These are phyloP conservation scores for Syzygium jambos DNA, from an alignment of 345 rosid species.

Conservation along the genomic window DNA sequence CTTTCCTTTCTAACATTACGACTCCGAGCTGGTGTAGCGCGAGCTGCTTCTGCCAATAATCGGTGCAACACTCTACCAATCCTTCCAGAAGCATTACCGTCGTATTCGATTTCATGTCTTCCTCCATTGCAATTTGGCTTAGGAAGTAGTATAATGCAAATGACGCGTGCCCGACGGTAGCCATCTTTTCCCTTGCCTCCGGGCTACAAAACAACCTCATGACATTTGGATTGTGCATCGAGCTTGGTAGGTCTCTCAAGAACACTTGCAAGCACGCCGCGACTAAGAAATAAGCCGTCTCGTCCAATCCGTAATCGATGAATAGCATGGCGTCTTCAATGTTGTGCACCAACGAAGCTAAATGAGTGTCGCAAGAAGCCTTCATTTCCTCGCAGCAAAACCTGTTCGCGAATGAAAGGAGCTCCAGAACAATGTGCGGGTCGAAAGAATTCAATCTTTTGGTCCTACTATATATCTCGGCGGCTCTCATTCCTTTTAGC, in stretches of 20 bases:
- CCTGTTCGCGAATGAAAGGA: constrained; percentile 66
- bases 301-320: constrained; percentile 78
- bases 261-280: constrained; percentile 89
- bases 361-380: constrained; percentile 60
- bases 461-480: constrained; percentile 63
- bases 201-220: constrained; percentile 54
- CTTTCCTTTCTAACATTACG: constrained; percentile 85
- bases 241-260: constrained; percentile 65
- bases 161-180: constrained; percentile 65
- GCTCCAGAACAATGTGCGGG: constrained; percentile 51
- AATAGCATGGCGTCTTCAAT: constrained; percentile 56
- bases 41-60: constrained; percentile 78
- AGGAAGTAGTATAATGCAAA: constrained; percentile 66
- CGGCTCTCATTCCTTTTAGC: constrained; percentile 59
- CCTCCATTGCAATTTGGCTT: constrained; percentile 77
- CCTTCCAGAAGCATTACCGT: constrained; percentile 90
- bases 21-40: constrained; percentile 81
- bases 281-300: constrained; percentile 61
- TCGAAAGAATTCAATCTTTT: constrained; percentile 39
- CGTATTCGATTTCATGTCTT: constrained; percentile 75
- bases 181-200: constrained; percentile 59
- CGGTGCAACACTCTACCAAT: constrained; percentile 54
- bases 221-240: constrained; percentile 54
- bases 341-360: constrained; percentile 51
- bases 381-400: constrained; percentile 89